A percentile compares a stretch with the other conserved stretches of the same genome.
phyloP scores from a whole-genome alignment of 306 rosid species.

The Lagenaria siceraria region DNA sequence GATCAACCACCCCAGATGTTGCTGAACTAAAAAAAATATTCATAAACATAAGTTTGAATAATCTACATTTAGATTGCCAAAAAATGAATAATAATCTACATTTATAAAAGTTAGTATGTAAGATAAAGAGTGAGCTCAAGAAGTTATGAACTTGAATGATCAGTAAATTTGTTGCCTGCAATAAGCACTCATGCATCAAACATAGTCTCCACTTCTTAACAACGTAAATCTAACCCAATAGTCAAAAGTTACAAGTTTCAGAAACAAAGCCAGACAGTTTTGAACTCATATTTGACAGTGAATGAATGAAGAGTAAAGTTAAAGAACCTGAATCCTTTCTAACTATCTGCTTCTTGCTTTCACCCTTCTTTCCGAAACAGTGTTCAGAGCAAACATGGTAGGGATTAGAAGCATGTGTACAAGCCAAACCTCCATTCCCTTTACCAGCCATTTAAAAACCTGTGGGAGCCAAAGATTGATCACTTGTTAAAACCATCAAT shows the following conservation, averaged over 20 bases:
- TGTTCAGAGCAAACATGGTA: conserved; percentile 75
- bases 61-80: not conserved
- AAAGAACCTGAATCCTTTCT: conserved; percentile 2
- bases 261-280: not conserved
- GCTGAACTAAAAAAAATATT: not conserved
- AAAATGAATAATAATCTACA: not conserved
- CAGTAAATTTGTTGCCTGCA: not conserved
- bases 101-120: not conserved
- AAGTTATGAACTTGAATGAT: not conserved
- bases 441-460: conserved; percentile 42
- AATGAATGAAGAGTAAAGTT: not conserved
- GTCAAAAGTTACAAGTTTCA: not conserved
- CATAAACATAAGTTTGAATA: not conserved
- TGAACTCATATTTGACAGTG: not conserved
- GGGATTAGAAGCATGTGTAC: conserved; percentile 69
- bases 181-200: not conserved
- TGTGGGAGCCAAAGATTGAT: not conserved
- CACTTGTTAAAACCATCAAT: too few relatives aligned
- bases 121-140: not conserved
- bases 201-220: not conserved
- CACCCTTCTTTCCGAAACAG: conserved; percentile 66
- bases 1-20: not conserved
- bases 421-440: conserved; percentile 68
- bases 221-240: not conserved
- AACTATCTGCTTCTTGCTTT: conserved; percentile 30